Percentiles rank a stretch among this genome's conserved stretches.
Conservation (phyloP, 768 basidiomycete genomes). For the Clitopilus hobsonii region DNA sequence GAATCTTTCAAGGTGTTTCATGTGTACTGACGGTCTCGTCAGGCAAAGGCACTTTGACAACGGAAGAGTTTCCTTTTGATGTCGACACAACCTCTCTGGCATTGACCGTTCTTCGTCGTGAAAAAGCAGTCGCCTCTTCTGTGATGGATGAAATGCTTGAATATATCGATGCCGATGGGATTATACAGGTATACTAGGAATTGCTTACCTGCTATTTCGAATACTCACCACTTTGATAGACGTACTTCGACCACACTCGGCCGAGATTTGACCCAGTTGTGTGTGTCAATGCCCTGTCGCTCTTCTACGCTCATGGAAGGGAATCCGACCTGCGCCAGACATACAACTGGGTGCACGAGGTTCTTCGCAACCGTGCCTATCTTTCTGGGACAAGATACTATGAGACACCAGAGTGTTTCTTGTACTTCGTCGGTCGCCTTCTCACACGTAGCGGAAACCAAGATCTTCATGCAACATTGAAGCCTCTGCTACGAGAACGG, state of each 20-base stretch:
- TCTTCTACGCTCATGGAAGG: constrained; percentile 47
- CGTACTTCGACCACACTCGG: constrained; percentile 47
- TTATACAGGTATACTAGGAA: constrained; percentile 33
- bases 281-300: constrained; percentile 42
- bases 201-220: neutral
- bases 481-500: constrained; percentile 37
- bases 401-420: constrained; percentile 44
- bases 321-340: constrained; percentile 39
- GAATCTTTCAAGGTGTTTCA: neutral
- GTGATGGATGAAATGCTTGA: constrained; percentile 58
- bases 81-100: constrained; percentile 56
- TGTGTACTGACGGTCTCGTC: neutral
- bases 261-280: constrained; percentile 52
- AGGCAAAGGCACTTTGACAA: constrained; percentile 39
- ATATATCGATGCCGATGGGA: constrained; percentile 44
- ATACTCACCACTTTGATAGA: constrained; percentile 23
- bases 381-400: constrained; percentile 54
- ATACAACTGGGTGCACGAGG: constrained; percentile 43
- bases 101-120: constrained; percentile 34
- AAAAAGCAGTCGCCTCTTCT: constrained; percentile 26
- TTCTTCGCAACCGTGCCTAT: constrained; percentile 49
- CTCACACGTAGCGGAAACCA: constrained; percentile 27
- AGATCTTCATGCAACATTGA: constrained; percentile 30
- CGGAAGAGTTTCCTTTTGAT: constrained; percentile 47
- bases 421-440: constrained; percentile 46